Conservation (phyloP, 179 eudicot genomes). For the Amaranthus tricolor region DNA sequence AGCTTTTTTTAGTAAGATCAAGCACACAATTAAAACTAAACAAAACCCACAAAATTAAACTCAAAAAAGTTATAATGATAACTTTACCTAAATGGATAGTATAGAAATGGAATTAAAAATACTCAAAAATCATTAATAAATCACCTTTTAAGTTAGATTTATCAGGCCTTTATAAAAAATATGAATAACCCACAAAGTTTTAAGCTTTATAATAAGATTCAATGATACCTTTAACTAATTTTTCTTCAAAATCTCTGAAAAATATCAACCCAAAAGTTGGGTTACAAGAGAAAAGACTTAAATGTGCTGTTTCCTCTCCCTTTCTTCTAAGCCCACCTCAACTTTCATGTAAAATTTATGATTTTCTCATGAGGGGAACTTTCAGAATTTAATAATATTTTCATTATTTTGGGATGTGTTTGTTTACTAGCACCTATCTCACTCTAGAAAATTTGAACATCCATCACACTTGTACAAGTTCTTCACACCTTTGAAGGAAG, state of each 20-base stretch:
- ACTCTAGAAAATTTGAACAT: constrained; percentile 34
- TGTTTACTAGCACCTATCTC: constrained; percentile 16
- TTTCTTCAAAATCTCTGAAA: constrained; percentile 19
- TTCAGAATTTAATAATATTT: constrained; percentile 10
- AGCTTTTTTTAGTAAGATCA: no score
- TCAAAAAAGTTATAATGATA: no score
- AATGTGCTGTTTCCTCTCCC: constrained; percentile 23
- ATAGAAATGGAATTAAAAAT: constrained; percentile 8
- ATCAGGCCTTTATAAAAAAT: neutral
- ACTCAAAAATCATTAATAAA: constrained; percentile 16
- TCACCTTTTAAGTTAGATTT: constrained; percentile 1
- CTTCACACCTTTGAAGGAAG: constrained; percentile 21
- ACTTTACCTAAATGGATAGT: no score
- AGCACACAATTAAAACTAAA: no score
- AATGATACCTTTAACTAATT: constrained; percentile 17
- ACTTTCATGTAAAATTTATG: constrained; percentile 14
- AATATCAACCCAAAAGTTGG: constrained; percentile 15
- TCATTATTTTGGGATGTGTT: constrained; percentile 3
- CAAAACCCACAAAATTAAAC: no score
- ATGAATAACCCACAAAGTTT: constrained; percentile 1
- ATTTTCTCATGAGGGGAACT: constrained; percentile 25
- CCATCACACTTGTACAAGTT: neutral
- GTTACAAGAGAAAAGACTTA: constrained; percentile 7
- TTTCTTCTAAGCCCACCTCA: constrained; percentile 32
- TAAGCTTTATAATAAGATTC: constrained; percentile 2